Conservation (phyloP, 441 rosid species). For the Jatropha podagrica region DNA sequence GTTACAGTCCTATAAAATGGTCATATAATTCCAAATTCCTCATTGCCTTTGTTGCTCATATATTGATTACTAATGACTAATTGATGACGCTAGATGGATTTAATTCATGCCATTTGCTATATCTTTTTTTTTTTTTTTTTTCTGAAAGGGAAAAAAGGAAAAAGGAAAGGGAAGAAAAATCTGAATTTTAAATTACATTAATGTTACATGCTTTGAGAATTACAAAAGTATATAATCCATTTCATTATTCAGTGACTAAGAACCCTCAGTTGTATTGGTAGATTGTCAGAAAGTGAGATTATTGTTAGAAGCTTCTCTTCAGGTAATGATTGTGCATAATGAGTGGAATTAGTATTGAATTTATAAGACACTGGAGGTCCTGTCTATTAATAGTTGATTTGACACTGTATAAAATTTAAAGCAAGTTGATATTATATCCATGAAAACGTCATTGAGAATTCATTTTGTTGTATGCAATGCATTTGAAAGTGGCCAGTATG, state of each 20-base stretch:
- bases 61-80: neutral
- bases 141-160: neutral
- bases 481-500: neutral
- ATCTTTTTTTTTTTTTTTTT: neutral
- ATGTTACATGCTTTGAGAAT: neutral
- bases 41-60: neutral
- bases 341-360: neutral
- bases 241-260: neutral
- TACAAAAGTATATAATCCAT: neutral
- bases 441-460: too few species aligned
- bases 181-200: neutral
- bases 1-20: neutral
- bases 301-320: slow-evolving; percentile 1
- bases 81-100: neutral
- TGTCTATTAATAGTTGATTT: neutral
- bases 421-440: neutral
- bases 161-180: neutral
- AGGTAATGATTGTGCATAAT: neutral
- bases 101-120: neutral
- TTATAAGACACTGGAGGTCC: neutral
- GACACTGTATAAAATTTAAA: neutral
- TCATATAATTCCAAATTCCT: neutral
- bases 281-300: neutral
- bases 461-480: neutral
- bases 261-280: neutral